Base-by-base conservation (phyloP, 352 stramenopile genomes). In the Phytopythium ostracodes region DNA sequence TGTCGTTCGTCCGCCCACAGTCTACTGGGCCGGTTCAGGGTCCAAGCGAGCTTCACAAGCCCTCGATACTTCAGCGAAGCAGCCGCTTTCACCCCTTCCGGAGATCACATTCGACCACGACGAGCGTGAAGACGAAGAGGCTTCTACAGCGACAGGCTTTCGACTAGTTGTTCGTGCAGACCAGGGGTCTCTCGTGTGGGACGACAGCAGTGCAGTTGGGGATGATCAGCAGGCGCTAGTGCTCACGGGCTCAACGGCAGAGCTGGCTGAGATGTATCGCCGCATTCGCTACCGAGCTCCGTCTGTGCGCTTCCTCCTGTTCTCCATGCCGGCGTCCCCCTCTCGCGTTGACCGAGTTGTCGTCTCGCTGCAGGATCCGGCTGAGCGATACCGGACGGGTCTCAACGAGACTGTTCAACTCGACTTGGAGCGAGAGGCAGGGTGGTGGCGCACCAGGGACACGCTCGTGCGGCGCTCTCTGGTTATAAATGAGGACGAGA, bases 401-500 rank as follows among this genome's bases (percentile, higher is more conserved):
- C 35, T 46, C 18, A 49, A 59, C 33, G 53, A 59, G 35, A 59
- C 31, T 24, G 17, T 59, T 15, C 35, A 35, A 3, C 53, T 59
- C 5, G 24, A 35, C 10, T 0, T 43, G 4, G 35, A 59, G 33
- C 18, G 22, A 22, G 35, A 35, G 12, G 9, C 4, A 25, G 25
- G n/a, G 17, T 47, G 53, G 35, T 35, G 53, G 53, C 47, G 20
- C 8, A n/a, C n/a, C 11, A 31, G 11, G 8, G 24, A n/a, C 20
- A 14, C 35, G 0, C 51, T 70, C 24, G 35, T 44, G 20, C 55
- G 65, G 27, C 59, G 20, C 15, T 58, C 44, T 2, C 38, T 70
- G 20, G 35, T 57, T 0, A 9, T 77, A 11, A 60, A 67, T 0
- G 68, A 72, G 52, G 65, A 72, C 49, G 58, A 60, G 56, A 60